Percentiles rank a stretch among this genome's conserved stretches.
phyloP scores from a whole-genome alignment of 441 rosid species.

The Sinapis alba region DNA sequence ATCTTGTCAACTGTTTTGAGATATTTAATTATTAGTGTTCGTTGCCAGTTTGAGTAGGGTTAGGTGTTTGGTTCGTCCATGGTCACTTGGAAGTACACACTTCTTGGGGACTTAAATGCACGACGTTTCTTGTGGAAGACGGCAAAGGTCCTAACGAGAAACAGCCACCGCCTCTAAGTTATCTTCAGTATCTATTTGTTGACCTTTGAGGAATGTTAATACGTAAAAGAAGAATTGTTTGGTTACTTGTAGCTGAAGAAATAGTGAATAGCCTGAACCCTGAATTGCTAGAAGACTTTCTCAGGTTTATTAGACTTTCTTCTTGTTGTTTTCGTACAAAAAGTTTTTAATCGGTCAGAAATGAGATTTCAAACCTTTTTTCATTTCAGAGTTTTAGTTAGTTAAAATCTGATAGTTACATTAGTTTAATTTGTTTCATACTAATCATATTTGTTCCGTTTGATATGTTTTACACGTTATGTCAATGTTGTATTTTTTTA shows the following conservation, averaged over 20 bases:
- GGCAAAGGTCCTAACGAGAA: too few species aligned
- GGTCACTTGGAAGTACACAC: too few species aligned
- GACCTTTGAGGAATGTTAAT: too few species aligned
- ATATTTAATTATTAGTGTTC: not conserved
- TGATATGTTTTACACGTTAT: not conserved
- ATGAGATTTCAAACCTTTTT: too few species aligned
- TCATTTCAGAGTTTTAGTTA: not conserved
- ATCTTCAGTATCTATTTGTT: too few species aligned
- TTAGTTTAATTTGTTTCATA: not conserved
- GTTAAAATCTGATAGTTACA: not conserved
- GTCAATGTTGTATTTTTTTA: too few species aligned
- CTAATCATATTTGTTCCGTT: not conserved
- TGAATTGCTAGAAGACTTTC: not conserved
- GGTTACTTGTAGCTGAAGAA: not conserved
- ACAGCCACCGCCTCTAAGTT: too few species aligned
- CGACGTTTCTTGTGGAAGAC: too few species aligned
- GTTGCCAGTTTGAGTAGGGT: not conserved
- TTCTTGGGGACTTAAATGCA: too few species aligned
- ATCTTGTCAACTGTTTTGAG: slow-evolving; percentile 4
- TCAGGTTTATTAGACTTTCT: not conserved
- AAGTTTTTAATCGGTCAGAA: not conserved
- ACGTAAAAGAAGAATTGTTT: too few species aligned
- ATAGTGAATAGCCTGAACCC: not conserved
- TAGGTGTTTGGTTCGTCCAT: slow-evolving; percentile 60
- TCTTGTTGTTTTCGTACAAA: not conserved